Evolutionary conservation across 805 yeast species (phyloP).

Genomic region (Yamadazyma sp.): DNA sequence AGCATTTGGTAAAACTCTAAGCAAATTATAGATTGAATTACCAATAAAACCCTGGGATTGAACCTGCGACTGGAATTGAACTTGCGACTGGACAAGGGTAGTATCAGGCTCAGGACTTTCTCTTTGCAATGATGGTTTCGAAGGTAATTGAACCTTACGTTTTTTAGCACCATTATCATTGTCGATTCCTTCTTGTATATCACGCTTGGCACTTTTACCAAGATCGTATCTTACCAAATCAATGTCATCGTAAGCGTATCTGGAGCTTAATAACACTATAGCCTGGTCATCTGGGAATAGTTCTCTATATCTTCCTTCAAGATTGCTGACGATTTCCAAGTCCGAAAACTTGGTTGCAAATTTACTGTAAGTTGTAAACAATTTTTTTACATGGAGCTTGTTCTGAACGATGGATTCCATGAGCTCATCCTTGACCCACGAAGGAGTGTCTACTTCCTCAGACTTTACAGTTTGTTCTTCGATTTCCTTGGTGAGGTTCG

Average conservation of each 20-base stretch:
- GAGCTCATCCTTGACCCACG: slow-evolving; percentile 50
- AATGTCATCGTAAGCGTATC: slow-evolving; percentile 37
- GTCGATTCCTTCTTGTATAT: slow-evolving; percentile 16
- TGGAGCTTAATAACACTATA: slow-evolving; percentile 34
- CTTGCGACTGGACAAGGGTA: slow-evolving; percentile 1
- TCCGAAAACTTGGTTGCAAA: slow-evolving; percentile 74
- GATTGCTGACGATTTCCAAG: slow-evolving; percentile 58
- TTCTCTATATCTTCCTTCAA: slow-evolving; percentile 66
- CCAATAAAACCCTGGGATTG: slow-evolving; percentile 30
- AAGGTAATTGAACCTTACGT: slow-evolving; percentile 11
- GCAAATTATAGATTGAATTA: slow-evolving; percentile 39
- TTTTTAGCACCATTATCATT: slow-evolving; percentile 11
- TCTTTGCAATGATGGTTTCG: slow-evolving; percentile 12
- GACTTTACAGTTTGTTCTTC: slow-evolving; percentile 15
- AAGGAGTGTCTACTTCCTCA: slow-evolving; percentile 27
- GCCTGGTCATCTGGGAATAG: slow-evolving; percentile 62
- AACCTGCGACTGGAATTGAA: slow-evolving; percentile 7
- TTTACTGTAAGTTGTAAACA: slow-evolving; percentile 51
- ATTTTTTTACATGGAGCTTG: slow-evolving; percentile 27
- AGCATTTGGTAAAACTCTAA: slow-evolving; percentile 61
- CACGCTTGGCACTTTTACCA: slow-evolving; percentile 20
- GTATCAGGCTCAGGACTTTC: slow-evolving; percentile 7
- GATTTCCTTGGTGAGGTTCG: slow-evolving; percentile 45
- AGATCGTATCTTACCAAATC: slow-evolving; percentile 42
- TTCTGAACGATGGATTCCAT: slow-evolving; percentile 22